Conservation (phyloP, 495 filamentous ascomycete genomes). For the Neurospora sp. region DNA sequence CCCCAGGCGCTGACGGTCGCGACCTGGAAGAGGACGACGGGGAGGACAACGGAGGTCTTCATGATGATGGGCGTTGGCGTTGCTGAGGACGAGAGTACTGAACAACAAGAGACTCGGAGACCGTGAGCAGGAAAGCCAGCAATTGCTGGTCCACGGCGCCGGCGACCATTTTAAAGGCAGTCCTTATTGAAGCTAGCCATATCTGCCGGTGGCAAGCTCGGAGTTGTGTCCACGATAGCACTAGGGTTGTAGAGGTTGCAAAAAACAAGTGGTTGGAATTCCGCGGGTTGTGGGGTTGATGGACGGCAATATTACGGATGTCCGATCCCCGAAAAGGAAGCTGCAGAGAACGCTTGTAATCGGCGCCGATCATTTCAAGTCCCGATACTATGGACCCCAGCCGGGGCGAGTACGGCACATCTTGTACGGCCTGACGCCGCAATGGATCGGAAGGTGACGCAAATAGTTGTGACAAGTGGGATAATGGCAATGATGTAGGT, state of each 20-base stretch:
- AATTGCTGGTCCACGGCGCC: neutral
- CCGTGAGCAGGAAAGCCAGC: neutral
- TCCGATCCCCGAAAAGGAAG: neutral
- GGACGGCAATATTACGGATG: neutral
- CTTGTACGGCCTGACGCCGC: neutral
- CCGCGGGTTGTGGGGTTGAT: neutral
- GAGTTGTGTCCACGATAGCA: neutral
- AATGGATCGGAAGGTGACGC: neutral
- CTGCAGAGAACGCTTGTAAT: neutral
- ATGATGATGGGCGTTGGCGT: neutral
- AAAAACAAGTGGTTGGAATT: neutral
- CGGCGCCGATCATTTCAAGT: neutral
- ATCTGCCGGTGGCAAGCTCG: neutral
- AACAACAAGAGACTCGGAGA: neutral
- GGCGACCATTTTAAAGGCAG: neutral
- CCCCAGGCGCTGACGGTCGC: conserved; percentile 38
- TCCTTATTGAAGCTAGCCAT: neutral
- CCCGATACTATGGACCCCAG: neutral
- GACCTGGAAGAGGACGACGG: neutral
- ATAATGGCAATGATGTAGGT: no score
- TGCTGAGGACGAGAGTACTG: neutral
- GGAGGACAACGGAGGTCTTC: neutral
- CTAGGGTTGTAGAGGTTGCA: neutral
- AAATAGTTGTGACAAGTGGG: neutral
- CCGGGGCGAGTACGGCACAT: neutral